Percentiles rank a stretch among this genome's conserved stretches.
Conservation (phyloP, 2,329 filamentous ascomycete species). For the Seiridium unicorne region DNA sequence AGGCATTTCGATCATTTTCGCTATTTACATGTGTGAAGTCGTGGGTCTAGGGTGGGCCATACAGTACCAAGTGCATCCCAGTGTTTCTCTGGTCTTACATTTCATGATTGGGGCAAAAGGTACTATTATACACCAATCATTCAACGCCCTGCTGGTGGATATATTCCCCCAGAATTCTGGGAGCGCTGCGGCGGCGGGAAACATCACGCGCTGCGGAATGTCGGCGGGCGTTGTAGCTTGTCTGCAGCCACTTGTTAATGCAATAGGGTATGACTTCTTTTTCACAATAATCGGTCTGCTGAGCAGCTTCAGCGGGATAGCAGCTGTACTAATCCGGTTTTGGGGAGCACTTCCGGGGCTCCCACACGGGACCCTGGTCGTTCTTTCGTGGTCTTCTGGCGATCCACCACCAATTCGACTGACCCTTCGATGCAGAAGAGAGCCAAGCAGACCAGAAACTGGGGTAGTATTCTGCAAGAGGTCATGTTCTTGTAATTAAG, state of each 20-base stretch:
- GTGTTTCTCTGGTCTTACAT: slow-evolving; percentile 19
- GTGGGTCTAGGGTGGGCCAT: slow-evolving; percentile 25
- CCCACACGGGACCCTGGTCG: no score
- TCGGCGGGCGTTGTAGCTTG: slow-evolving; percentile 15
- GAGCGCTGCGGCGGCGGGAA: slow-evolving; percentile 15
- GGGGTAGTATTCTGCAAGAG: no score
- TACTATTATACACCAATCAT: slow-evolving; percentile 14
- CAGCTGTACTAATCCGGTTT: not conserved
- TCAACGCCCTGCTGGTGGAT: slow-evolving; percentile 20
- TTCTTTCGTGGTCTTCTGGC: no score
- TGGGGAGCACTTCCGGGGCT: no score
- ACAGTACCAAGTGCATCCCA: slow-evolving; percentile 10
- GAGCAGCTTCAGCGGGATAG: not conserved
- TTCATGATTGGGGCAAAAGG: slow-evolving; percentile 9
- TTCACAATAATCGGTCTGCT: slow-evolving; percentile 30
- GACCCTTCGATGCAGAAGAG: no score
- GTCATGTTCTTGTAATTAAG: no score
- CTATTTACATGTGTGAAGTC: slow-evolving; percentile 12
- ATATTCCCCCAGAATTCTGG: slow-evolving; percentile 15
- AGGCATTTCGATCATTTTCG: slow-evolving; percentile 10
- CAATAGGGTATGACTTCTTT: slow-evolving; percentile 40
- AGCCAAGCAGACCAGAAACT: no score
- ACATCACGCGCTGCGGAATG: slow-evolving; percentile 15
- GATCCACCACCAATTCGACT: no score
- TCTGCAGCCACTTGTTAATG: slow-evolving; percentile 17